phyloP scores from a whole-genome alignment of 192 early-diverging fungal genomes.

The Coemansia sp. region DNA sequence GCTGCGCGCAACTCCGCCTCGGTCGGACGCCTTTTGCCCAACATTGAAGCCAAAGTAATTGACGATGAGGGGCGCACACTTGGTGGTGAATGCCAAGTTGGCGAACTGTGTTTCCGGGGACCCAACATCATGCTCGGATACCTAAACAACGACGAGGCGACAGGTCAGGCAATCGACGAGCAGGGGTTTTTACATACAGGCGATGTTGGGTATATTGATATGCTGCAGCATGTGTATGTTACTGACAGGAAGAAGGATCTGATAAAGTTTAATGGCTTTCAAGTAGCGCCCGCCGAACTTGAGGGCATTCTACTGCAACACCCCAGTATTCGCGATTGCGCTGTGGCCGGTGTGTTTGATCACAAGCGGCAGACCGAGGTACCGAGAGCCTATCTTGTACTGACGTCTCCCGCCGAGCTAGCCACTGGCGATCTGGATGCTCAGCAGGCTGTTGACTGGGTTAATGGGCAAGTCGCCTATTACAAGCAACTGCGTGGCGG shows the following conservation, averaged over 20 bases:
- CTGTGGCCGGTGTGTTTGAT: conserved; percentile 68
- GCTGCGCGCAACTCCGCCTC: conserved; percentile 9
- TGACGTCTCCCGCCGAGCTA: neutral
- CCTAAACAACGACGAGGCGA: conserved; percentile 75
- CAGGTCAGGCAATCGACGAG: conserved; percentile 62
- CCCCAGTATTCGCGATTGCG: conserved; percentile 64
- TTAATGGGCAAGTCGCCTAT: conserved; percentile 18
- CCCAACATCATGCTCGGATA: conserved; percentile 87
- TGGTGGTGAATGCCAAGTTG: conserved; percentile 59
- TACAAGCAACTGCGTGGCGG: conserved; percentile 51
- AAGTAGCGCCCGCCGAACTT: conserved; percentile 86
- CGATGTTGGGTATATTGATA: conserved; percentile 72
- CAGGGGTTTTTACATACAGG: conserved; percentile 85
- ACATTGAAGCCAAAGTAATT: conserved; percentile 72
- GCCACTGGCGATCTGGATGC: neutral
- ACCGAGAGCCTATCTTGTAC: conserved; percentile 77
- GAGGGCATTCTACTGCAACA: conserved; percentile 75
- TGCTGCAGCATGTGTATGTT: conserved; percentile 61
- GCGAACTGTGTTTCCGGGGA: conserved; percentile 82
- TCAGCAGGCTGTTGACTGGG: conserved; percentile 13
- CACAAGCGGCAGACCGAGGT: conserved; percentile 65
- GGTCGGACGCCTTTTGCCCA: conserved; percentile 68
- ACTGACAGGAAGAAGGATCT: conserved; percentile 84
- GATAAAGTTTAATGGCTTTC: conserved; percentile 88
- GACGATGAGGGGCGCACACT: conserved; percentile 66